Evolutionary conservation across 2,329 filamentous ascomycete species (phyloP), one percentile per base, ranked within the genome.

Genomic region (Claviceps pazoutovae): DNA sequence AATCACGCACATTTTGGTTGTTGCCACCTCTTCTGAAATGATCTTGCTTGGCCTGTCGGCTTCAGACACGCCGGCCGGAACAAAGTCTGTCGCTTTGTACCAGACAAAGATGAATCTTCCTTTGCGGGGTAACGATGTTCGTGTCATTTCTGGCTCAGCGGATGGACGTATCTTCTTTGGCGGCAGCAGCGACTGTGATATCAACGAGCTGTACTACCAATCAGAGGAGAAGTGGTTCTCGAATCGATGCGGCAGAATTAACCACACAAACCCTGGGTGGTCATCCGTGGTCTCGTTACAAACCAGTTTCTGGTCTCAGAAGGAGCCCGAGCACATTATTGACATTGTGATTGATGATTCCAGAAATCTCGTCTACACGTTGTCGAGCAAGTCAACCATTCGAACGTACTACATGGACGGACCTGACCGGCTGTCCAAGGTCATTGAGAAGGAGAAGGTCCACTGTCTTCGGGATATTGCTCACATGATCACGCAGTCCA

Each of bases 181-280:
- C 43, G 88, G 89, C 39, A 78, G 77, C 49, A 78, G 75, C 49
- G 87, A 91, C 57, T 88, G 88, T 56, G 90, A 97, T 60, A 81
- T 98, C 47, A 88, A 93, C 65, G 93, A 98, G 68, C 78, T 98
- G 51, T 90, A 86, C 59, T 98, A 98, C 65, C 91, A 97, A 68
- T 89, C 95, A 62, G 89, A 97, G 66, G 93, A 98, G 68, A 85
- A 86, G 60, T 98, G 93, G 93, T 98, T 98, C 64, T 84, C 86
- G 50, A 89, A 83, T 66, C 80, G 86, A 57, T 94, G 88, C 64
- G 83, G 84, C 54, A 95, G 90, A 68, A 82, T 91, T 56, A 94
- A 94, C 64, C 93, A 96, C 65, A 91, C 84, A 48, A 84, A 79
- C 64, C 82, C 79, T 3, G 83, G 84, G 37, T 83, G 86, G 73